A percentile compares a stretch with the other conserved stretches of the same genome.
Conservation (phyloP, 1,284 basidiomycete genomes). For the Butyriboletus appendiculatus region DNA sequence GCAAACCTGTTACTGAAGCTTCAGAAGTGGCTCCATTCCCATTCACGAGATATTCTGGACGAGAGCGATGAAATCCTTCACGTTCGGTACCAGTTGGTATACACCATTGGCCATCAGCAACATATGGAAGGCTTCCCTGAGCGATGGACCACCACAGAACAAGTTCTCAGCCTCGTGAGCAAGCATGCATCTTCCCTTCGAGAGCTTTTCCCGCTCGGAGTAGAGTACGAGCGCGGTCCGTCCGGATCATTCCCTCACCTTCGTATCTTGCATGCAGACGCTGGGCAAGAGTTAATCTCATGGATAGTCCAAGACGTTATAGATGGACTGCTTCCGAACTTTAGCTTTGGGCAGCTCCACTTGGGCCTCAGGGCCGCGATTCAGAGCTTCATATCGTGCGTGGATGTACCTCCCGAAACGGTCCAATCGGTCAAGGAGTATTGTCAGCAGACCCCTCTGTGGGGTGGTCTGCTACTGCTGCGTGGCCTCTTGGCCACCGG, state of each 20-base stretch:
- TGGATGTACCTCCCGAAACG: neutral
- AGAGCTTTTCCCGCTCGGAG: slow-evolving; percentile 1
- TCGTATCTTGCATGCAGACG: slow-evolving; percentile 28
- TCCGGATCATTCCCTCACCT: slow-evolving; percentile 34
- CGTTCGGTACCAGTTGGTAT: slow-evolving; percentile 44
- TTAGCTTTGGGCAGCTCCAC: slow-evolving; percentile 18
- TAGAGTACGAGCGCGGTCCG: slow-evolving; percentile 5
- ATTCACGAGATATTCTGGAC: slow-evolving; percentile 39
- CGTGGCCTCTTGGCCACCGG: slow-evolving; percentile 46
- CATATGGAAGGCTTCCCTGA: slow-evolving; percentile 45
- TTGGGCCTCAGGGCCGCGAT: slow-evolving; percentile 17
- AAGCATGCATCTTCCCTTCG: slow-evolving; percentile 10
- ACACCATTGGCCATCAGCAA: slow-evolving; percentile 42
- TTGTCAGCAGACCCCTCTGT: slow-evolving; percentile 19
- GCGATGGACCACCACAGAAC: slow-evolving; percentile 47
- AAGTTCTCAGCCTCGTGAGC: slow-evolving; percentile 34
- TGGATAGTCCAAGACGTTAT: slow-evolving; percentile 26
- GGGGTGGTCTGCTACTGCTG: slow-evolving; percentile 41
- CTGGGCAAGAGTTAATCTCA: neutral
- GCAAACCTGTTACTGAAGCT: neutral
- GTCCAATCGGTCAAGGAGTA: slow-evolving; percentile 9
- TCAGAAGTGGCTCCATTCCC: slow-evolving; percentile 31
- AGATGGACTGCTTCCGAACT: slow-evolving; percentile 22
- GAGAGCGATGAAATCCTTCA: slow-evolving; percentile 47
- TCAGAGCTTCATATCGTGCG: slow-evolving; percentile 19